These are phyloP conservation scores for Phytopythium aichiense DNA, from an alignment of 352 stramenopile species.

Conservation along the genomic window DNA sequence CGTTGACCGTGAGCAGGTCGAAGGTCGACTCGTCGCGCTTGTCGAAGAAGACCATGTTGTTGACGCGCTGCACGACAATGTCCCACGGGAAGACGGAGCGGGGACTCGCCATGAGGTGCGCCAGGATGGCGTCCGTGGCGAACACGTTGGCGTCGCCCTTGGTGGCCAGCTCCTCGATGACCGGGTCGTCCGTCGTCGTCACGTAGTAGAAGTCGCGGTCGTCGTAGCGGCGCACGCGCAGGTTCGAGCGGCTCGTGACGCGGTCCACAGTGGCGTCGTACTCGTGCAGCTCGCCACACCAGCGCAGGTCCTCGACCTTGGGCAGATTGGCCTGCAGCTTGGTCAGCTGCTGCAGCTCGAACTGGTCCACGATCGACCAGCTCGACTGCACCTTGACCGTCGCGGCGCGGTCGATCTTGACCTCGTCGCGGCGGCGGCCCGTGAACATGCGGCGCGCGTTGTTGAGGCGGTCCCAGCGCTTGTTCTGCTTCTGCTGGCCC, in stretches of 20 bases:
- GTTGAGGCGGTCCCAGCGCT: conserved; percentile 74
- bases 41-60: conserved; percentile 97
- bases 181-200: conserved; percentile 95
- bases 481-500: conserved; percentile 85
- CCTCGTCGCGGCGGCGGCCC: conserved; percentile 59
- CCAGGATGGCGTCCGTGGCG: conserved; percentile 95
- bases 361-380: conserved; percentile 95
- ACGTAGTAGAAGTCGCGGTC: conserved; percentile 96
- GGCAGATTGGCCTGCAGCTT: conserved; percentile 92
- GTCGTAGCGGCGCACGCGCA: conserved; percentile 73
- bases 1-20: conserved; percentile 94
- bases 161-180: conserved; percentile 93
- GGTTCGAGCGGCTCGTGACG: conserved; percentile 84
- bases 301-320: conserved; percentile 88
- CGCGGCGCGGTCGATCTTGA: conserved; percentile 78
- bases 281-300: conserved; percentile 92
- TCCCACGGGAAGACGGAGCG: conserved; percentile 98
- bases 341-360: conserved; percentile 94
- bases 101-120: conserved; percentile 96
- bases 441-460: conserved; percentile 71
- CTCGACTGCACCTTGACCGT: conserved; percentile 90
- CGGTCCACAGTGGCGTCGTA: conserved; percentile 96
- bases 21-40: conserved; percentile 95
- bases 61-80: conserved; percentile 90
- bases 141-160: conserved; percentile 93